Evolutionary conservation across 176 grass and related monocot genomes (phyloP).

Genomic region (Carex scoparia): DNA sequence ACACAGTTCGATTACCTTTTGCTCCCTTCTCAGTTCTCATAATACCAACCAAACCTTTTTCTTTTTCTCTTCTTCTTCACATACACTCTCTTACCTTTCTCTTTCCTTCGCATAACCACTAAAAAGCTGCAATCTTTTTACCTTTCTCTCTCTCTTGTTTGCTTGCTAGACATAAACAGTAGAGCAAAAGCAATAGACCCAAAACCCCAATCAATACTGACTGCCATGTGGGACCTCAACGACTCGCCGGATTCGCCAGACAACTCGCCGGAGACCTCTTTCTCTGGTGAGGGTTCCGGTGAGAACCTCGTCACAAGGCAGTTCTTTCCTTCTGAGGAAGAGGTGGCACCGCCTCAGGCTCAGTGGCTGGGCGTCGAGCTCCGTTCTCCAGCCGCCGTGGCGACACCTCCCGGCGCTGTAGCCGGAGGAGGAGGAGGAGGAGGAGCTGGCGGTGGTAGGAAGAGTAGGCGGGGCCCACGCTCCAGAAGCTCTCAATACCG

Average conservation of each 20-base stretch:
- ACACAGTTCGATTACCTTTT: conserved; percentile 10
- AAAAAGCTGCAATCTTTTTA: conserved; percentile 19
- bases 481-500: conserved; percentile 98
- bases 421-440: neutral
- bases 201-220: conserved; percentile 8
- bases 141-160: neutral
- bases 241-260: conserved; percentile 50
- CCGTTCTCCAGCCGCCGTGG: conserved; percentile 8
- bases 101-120: neutral
- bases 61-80: no score
- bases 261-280: conserved; percentile 20
- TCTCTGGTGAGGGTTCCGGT: conserved; percentile 44
- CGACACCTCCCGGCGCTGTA: neutral
- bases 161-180: neutral
- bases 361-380: conserved; percentile 44
- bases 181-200: neutral
- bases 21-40: neutral
- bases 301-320: conserved; percentile 61
- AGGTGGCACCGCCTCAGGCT: conserved; percentile 29
- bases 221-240: conserved; percentile 90
- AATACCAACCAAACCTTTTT: neutral
- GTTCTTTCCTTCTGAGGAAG: conserved; percentile 57
- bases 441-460: conserved; percentile 27
- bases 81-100: neutral
- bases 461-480: conserved; percentile 84